Percentiles rank a stretch among this genome's conserved stretches.
Conservation (phyloP, 768 basidiomycete species). For the Tulasnella sp. region DNA sequence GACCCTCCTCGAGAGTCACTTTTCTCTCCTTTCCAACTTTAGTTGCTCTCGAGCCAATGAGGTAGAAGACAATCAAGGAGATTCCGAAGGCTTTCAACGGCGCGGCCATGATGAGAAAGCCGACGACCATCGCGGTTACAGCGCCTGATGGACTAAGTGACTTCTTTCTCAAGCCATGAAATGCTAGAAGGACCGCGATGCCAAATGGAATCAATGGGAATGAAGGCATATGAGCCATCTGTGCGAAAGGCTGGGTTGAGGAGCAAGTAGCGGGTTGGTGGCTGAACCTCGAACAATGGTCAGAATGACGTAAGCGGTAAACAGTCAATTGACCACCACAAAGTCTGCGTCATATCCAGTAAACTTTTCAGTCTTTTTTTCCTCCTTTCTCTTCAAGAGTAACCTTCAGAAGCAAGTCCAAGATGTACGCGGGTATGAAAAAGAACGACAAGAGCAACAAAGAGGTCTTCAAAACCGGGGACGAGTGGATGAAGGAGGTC, state of each 20-base stretch:
- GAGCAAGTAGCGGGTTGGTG: background rate
- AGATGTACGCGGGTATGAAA: too few species aligned
- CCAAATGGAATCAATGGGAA: background rate
- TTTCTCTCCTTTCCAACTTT: conserved; percentile 76
- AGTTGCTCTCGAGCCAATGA: conserved; percentile 71
- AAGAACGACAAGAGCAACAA: too few species aligned
- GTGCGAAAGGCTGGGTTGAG: background rate
- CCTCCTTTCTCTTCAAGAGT: too few species aligned
- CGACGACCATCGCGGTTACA: conserved; percentile 61
- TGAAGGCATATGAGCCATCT: background rate
- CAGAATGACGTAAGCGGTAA: background rate
- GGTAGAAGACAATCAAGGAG: conserved; percentile 64
- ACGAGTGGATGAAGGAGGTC: too few species aligned
- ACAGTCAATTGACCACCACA: background rate
- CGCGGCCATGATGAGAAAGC: conserved; percentile 60
- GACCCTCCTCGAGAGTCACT: conserved; percentile 63
- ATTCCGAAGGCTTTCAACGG: conserved; percentile 52
- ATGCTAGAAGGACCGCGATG: conserved; percentile 30
- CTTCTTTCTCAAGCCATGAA: conserved; percentile 59
- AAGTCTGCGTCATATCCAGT: too few species aligned
- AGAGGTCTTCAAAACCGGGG: too few species aligned
- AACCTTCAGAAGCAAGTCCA: too few species aligned
- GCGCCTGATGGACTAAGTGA: conserved; percentile 74
- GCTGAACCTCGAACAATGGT: background rate
- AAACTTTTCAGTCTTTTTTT: too few species aligned